Percentiles rank a stretch among this genome's conserved stretches.
phyloP scores from a whole-genome alignment of 495 filamentous ascomycete species.

The Penicillium coprophilum region DNA sequence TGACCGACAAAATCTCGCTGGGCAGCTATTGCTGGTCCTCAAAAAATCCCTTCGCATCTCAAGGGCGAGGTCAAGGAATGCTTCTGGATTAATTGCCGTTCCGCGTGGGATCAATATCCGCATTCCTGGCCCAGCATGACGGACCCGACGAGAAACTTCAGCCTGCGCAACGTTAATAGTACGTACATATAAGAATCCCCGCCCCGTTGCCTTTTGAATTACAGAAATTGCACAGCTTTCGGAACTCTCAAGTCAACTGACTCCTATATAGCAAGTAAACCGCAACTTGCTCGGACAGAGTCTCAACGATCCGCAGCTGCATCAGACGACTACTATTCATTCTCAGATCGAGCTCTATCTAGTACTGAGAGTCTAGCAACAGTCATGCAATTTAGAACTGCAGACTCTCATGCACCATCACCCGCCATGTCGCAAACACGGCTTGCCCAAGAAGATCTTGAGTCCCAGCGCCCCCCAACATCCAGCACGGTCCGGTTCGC shows the following conservation, averaged over 20 bases:
- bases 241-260: conserved; percentile 11
- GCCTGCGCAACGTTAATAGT: conserved; percentile 35
- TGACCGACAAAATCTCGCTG: conserved; percentile 28
- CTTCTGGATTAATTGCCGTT: conserved; percentile 24
- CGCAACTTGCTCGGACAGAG: conserved; percentile 52
- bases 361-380: conserved; percentile 49
- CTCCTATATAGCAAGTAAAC: conserved; percentile 45
- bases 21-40: conserved; percentile 11
- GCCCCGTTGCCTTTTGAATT: conserved; percentile 2
- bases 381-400: conserved; percentile 52
- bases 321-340: conserved; percentile 69
- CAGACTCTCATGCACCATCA: conserved; percentile 42
- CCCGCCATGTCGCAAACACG: conserved; percentile 31
- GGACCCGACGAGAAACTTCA: conserved; percentile 28
- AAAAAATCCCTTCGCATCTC: conserved; percentile 18
- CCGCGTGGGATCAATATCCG: conserved; percentile 14
- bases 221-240: conserved; percentile 2
- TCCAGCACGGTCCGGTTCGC: conserved; percentile 39
- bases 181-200: conserved; percentile 19
- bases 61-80: conserved; percentile 24
- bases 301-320: conserved; percentile 63
- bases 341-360: conserved; percentile 51
- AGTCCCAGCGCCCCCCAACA: conserved; percentile 30
- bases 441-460: conserved; percentile 15
- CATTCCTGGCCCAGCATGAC: conserved; percentile 28